Evolutionary conservation across 2,329 filamentous ascomycete genomes (phyloP).

Genomic region (Cercospora zeina): DNA sequence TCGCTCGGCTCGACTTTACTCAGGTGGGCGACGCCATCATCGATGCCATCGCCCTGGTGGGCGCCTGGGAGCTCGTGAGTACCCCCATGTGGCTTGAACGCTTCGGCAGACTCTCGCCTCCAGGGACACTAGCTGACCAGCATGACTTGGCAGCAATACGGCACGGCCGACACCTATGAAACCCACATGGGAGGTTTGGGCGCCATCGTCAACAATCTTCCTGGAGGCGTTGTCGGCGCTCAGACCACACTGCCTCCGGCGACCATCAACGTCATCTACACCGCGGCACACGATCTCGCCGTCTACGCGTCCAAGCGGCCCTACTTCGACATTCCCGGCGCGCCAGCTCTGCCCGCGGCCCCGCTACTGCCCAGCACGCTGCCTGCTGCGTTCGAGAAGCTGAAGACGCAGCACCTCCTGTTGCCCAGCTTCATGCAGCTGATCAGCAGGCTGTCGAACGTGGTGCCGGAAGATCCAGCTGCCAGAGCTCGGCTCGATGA

Average conservation of each 20-base stretch:
- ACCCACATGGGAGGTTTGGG: conserved; percentile 30
- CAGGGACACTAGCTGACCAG: conserved; percentile 10
- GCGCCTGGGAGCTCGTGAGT: conserved; percentile 30
- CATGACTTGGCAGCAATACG: conserved; percentile 24
- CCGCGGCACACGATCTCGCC: conserved; percentile 26
- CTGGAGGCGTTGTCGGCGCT: conserved; percentile 23
- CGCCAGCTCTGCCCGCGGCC: neutral
- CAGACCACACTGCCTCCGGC: conserved; percentile 19
- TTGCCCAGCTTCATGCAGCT: conserved; percentile 24
- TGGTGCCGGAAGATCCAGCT: conserved; percentile 17
- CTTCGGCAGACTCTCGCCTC: conserved; percentile 1
- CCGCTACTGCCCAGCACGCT: conserved; percentile 17
- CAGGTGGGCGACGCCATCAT: conserved; percentile 25
- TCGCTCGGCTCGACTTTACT: conserved; percentile 17
- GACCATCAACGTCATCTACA: conserved; percentile 22
- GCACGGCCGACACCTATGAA: conserved; percentile 24
- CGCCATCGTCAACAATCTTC: conserved; percentile 26
- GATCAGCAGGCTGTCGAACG: conserved; percentile 13
- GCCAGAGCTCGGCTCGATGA: conserved; percentile 14
- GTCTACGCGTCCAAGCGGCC: conserved; percentile 24
- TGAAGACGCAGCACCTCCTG: conserved; percentile 21
- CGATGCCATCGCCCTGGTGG: conserved; percentile 28
- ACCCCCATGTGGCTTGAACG: conserved; percentile 15
- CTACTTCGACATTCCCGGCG: conserved; percentile 19
- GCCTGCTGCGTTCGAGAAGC: conserved; percentile 15